These are phyloP conservation scores for Mimosa bimucronata DNA, from an alignment of 306 rosid genomes.

Conservation along the genomic window DNA sequence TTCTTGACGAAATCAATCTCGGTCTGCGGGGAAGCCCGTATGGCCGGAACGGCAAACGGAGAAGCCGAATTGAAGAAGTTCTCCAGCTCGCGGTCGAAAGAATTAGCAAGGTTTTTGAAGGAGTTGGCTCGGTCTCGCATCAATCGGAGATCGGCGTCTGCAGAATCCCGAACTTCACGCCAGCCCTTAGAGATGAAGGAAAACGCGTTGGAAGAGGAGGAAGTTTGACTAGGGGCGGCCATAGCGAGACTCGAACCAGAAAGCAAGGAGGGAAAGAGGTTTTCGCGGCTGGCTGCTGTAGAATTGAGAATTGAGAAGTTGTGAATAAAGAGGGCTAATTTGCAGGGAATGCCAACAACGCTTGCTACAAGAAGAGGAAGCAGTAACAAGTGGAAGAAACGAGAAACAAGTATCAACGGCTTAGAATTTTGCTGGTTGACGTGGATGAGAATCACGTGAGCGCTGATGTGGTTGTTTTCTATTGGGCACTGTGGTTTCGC, in stretches of 20 bases:
- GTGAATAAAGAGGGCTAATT: background rate
- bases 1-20: slow-evolving; percentile 93
- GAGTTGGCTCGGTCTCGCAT: slow-evolving; percentile 92
- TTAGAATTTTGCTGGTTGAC: slow-evolving; percentile 33
- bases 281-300: background rate
- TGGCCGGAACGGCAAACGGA: slow-evolving; percentile 63
- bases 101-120: slow-evolving; percentile 81
- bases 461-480: slow-evolving; percentile 19
- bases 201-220: slow-evolving; percentile 66
- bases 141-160: slow-evolving; percentile 89
- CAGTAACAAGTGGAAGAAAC: background rate
- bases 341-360: background rate
- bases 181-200: slow-evolving; percentile 90
- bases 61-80: slow-evolving; percentile 73
- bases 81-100: slow-evolving; percentile 93
- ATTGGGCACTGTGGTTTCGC: slow-evolving; percentile 31
- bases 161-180: slow-evolving; percentile 92
- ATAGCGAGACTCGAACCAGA: slow-evolving; percentile 40
- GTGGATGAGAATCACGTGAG: slow-evolving; percentile 17
- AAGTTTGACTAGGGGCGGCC: slow-evolving; percentile 55
- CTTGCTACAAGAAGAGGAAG: background rate
- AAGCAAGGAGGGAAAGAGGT: background rate
- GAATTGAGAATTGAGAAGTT: background rate
- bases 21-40: slow-evolving; percentile 64
- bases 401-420: slow-evolving; percentile 16